Conservation (phyloP, 1,139 yeast genomes). For the Dujonia santamariae region DNA sequence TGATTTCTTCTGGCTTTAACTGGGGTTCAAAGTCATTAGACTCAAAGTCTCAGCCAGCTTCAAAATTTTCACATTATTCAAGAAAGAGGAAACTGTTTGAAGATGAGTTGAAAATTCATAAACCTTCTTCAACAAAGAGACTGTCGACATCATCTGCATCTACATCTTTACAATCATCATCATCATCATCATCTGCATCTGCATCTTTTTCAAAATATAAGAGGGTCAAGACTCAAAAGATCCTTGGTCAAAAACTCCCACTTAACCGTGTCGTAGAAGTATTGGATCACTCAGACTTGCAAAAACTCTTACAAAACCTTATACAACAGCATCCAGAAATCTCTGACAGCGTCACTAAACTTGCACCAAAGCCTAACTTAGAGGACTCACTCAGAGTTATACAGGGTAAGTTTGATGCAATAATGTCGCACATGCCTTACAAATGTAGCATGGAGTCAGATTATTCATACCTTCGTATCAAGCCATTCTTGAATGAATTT, state of each 20-base stretch:
- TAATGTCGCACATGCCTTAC: conserved; percentile 61
- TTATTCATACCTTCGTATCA: conserved; percentile 83
- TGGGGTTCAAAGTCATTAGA: conserved; percentile 9
- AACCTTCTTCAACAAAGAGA: conserved; percentile 4
- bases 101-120: conserved; percentile 9
- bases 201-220: conserved; percentile 16
- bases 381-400: conserved; percentile 51
- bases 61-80: not conserved
- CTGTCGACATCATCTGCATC: not conserved
- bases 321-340: conserved; percentile 64
- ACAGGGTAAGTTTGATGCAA: conserved; percentile 41
- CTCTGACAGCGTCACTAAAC: conserved; percentile 44
- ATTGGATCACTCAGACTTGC: conserved; percentile 55
- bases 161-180: not conserved
- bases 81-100: conserved; percentile 16
- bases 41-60: not conserved
- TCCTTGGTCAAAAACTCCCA: conserved; percentile 54
- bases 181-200: conserved; percentile 1
- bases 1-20: conserved; percentile 11
- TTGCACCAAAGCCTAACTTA: conserved; percentile 61
- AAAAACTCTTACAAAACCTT: conserved; percentile 48
- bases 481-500: conserved; percentile 71
- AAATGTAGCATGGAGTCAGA: conserved; percentile 73
- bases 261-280: conserved; percentile 63
- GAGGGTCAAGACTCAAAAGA: conserved; percentile 38